Evolutionary conservation across 306 rosid species (phyloP), one percentile per base, ranked within the genome.

Genomic region (Astragalus membranaceus): DNA sequence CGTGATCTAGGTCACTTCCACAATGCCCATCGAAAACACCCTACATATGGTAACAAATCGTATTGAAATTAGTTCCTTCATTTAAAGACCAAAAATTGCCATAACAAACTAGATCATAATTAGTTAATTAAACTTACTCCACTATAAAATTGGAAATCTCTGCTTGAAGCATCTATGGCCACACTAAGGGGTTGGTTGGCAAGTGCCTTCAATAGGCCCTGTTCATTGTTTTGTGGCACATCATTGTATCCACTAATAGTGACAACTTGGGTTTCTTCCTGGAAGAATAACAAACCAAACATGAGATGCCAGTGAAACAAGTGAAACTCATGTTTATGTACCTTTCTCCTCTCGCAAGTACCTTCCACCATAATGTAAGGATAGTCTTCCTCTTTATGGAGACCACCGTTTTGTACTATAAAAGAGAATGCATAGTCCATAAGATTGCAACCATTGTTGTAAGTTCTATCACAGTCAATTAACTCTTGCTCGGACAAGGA

Each of bases 171-270:
- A 10, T 91, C 99, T 51, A 95, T 87, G 41, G 93, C 97, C n/a
- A 95, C 82, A 42, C 96, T 95, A 37, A 95, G 80, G 56, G 99
- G 99, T 68, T 95, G 99, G 72, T 87, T 84, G 67, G 95, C 96
- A 59, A 91, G 83, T 55, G 96, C 99, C 77, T 91, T 95, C 84
- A 91, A 81, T 57, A 95, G 72, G 75, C 88, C 84, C 47, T 75
- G 84, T 76, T 95, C 99, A 39, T 86, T 85, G 66, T 89, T 91
- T 53, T 78, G 77, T 8, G 97, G 99, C 71, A 95, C 97, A 10
- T 95, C 97, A 44, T 81, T 85, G 12, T 89, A 95, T 3, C 99
- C 97, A 23, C 4, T 76, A 6, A 95, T 95, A 32, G 97, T 87
- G 15, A 89, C 97, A 9, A 79, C 69, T 37, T 86, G 61, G 0